Conservation (phyloP, 1,284 basidiomycete genomes). For the Ustilago trichophora region DNA sequence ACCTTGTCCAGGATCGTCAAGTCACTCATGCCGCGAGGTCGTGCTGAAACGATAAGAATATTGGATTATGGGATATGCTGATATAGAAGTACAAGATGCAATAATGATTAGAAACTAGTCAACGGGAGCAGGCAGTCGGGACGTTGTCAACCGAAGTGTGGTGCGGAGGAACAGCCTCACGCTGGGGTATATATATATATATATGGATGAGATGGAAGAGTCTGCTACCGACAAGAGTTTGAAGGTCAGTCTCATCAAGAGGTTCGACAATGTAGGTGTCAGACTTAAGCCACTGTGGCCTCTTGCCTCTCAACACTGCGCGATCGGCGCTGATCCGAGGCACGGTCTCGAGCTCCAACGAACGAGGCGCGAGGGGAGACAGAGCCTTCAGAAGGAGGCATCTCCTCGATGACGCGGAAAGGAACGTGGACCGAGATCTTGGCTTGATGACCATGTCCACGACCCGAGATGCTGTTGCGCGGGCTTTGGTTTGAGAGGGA, state of each 20-base stretch:
- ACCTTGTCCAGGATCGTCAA: too few relatives aligned
- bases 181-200: conserved; percentile 8
- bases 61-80: conserved; percentile 8
- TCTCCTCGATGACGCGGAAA: conserved; percentile 18
- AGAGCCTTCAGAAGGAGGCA: conserved; percentile 8
- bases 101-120: neutral
- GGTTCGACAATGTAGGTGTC: too few relatives aligned
- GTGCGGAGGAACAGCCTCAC: neutral
- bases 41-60: neutral
- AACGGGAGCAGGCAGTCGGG: neutral
- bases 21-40: neutral
- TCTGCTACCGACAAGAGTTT: too few relatives aligned
- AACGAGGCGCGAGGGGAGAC: conserved; percentile 24
- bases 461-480: conserved; percentile 37
- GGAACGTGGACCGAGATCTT: conserved; percentile 33
- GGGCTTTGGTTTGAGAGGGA: conserved; percentile 28
- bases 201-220: neutral
- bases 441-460: conserved; percentile 17
- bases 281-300: neutral
- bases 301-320: conserved; percentile 10
- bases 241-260: too few relatives aligned
- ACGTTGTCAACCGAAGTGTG: conserved; percentile 9
- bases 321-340: conserved; percentile 3
- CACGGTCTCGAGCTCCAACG: conserved; percentile 10
- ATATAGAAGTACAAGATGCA: conserved; percentile 17